phyloP scores from a whole-genome alignment of 2,329 filamentous ascomycete species.

The Microcyclospora pomicola region DNA sequence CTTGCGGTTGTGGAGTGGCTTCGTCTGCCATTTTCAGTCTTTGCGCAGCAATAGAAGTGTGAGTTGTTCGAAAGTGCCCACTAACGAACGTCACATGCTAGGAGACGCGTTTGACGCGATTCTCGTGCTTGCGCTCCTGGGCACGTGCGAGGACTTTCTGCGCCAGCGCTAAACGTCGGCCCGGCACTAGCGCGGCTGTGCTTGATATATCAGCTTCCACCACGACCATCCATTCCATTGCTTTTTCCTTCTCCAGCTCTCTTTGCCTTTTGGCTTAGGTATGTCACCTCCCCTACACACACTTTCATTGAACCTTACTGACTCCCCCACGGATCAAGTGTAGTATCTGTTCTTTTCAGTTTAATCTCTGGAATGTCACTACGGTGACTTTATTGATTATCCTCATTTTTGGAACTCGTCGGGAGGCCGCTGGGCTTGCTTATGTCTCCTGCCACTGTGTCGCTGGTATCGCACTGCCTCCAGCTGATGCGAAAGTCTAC shows the following conservation, averaged over 20 bases:
- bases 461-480: conserved; percentile 8
- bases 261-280: conserved; percentile 6
- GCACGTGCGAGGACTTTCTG: too few species aligned
- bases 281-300: conserved; percentile 1
- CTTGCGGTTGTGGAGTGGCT: conserved; percentile 17
- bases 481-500: conserved; percentile 5
- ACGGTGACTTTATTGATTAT: conserved; percentile 10
- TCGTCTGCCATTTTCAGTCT: conserved; percentile 15
- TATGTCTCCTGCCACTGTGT: conserved; percentile 5
- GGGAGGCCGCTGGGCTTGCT: conserved; percentile 4
- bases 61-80: too few species aligned
- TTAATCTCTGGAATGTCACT: conserved; percentile 11
- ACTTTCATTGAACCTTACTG: conserved; percentile 4
- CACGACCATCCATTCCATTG: too few species aligned
- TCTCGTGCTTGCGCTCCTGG: too few species aligned
- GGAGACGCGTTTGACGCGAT: too few species aligned
- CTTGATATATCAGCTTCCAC: neutral
- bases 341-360: conserved; percentile 12
- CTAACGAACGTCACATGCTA: too few species aligned
- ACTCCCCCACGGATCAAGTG: conserved; percentile 5
- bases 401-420: conserved; percentile 6
- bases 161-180: too few species aligned
- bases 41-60: too few species aligned
- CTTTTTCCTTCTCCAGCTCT: conserved; percentile 2
- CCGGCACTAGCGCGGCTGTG: neutral